A percentile compares a stretch with the other conserved stretches of the same genome.
phyloP scores from a whole-genome alignment of 129 eudicot genomes.

The Arctium minus region DNA sequence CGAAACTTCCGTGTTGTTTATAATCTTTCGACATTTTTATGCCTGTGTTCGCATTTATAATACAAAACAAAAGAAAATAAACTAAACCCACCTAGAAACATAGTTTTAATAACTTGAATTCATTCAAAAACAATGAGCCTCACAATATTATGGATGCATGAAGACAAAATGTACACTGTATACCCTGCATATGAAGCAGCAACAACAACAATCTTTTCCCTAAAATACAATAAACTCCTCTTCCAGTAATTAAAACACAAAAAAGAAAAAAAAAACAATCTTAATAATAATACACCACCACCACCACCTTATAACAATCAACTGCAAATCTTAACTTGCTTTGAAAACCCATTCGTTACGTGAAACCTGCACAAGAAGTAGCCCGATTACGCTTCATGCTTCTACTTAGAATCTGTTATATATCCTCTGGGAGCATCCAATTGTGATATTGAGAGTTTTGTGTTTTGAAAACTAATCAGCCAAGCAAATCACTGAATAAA shows the following conservation, averaged over 20 bases:
- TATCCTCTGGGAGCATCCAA: slow-evolving; percentile 11
- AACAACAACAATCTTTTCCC: slow-evolving; percentile 19
- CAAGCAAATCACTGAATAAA: slow-evolving; percentile 84
- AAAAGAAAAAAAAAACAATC: slow-evolving; percentile 5
- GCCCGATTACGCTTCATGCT: slow-evolving; percentile 18
- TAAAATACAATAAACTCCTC: slow-evolving; percentile 23
- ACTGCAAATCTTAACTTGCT: slow-evolving; percentile 9
- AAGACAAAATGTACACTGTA: slow-evolving; percentile 25
- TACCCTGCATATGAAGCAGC: slow-evolving; percentile 13
- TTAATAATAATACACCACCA: slow-evolving; percentile 8
- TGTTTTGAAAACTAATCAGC: slow-evolving; percentile 35
- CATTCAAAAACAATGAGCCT: slow-evolving; percentile 7
- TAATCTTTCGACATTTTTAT: no score
- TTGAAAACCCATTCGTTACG: neutral
- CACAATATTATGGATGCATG: slow-evolving; percentile 2
- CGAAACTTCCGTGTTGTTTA: no score
- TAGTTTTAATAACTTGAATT: no score
- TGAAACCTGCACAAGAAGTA: slow-evolving; percentile 5
- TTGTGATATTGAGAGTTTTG: neutral
- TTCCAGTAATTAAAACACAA: neutral
- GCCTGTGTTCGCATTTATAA: no score
- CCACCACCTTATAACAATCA: slow-evolving; percentile 16
- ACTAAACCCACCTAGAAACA: no score
- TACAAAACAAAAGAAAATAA: no score
- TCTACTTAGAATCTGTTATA: slow-evolving; percentile 6